Base-by-base conservation (phyloP, 257 asterid genomes). In the Fraxinus cuspidata region DNA sequence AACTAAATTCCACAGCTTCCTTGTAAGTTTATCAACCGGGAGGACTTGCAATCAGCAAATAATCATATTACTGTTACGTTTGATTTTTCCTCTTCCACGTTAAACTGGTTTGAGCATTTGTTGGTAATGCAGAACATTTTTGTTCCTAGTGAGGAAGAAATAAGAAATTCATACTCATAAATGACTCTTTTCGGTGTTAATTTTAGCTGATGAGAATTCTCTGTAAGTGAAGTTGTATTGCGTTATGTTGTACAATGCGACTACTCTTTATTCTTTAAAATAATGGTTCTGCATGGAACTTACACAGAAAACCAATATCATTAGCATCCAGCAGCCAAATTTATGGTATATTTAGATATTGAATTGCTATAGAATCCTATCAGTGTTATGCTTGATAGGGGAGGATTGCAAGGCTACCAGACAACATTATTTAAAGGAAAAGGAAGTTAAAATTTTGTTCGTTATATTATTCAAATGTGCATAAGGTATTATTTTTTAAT, bases 1-100 rank as follows among this genome's bases (percentile, higher is more conserved):
- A 91, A 91, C 81, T 91, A 86, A 77, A 82, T 49, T 73, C 29
- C 68, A 7, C 66, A 58, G 66, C 66, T 58, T 56, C 65, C 27
- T 7, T 23, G 31, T 58, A 58, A 58, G 66, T 58, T n/a, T 42
- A 58, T 58, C 28, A 29, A 21, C 23, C 3, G 15, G 29, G 28
- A 58, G 6, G 66, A n/a, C 66, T 58, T 58, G 66, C 31, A 23
- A 58, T 58, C 29, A 58, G 66, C 66, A 58, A 58, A 58, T 58
- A 58, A 58, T 58, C 31, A 21, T 58, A 21, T 56, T 56, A 6
- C 31, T 58, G 29, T 21, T 23, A 16, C 7, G n/a, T 47, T n/a
- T 31, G 18, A 42, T 0, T 58, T 53, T 58, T 58, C 3, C 29
- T 23, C 29, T 58, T 58, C 66, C 5, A 21, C 23, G 66, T 21